A percentile compares a stretch with the other conserved stretches of the same genome.
phyloP scores from a whole-genome alignment of 106 monocot species.

The Ottelia alismoides region DNA sequence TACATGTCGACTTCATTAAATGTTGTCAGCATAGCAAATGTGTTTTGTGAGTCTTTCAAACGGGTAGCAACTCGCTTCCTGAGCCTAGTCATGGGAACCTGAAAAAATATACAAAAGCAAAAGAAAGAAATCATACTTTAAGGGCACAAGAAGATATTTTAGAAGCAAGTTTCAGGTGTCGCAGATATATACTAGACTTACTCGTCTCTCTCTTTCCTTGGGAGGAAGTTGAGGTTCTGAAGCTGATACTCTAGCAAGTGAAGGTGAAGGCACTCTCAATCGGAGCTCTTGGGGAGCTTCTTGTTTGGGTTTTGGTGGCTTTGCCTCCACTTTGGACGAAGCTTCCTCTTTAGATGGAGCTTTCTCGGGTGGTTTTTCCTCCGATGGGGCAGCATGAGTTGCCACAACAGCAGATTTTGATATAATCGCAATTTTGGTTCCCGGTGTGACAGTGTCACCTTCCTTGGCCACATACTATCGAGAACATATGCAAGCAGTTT shows the following conservation, averaged over 20 bases:
- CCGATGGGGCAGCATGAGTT: constrained; percentile 83
- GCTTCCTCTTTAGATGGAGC: too few species aligned
- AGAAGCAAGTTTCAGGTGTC: too few species aligned
- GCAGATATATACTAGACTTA: constrained; percentile 15
- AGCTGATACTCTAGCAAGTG: constrained; percentile 44
- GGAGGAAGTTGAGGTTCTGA: constrained; percentile 95
- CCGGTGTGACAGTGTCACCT: constrained; percentile 95
- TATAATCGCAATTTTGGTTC: constrained; percentile 87
- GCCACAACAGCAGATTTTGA: constrained; percentile 63
- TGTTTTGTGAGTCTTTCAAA: constrained; percentile 98
- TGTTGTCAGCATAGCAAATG: constrained; percentile 92
- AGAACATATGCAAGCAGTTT: constrained; percentile 3
- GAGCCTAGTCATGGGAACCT: constrained; percentile 95
- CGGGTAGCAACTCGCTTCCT: constrained; percentile 81
- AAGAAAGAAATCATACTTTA: too few species aligned
- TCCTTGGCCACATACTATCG: constrained; percentile 70
- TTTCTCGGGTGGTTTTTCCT: constrained; percentile 42
- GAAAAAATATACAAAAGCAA: too few species aligned
- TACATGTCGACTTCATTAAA: constrained; percentile 99
- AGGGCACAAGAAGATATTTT: too few species aligned
- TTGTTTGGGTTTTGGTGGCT: constrained; percentile 24
- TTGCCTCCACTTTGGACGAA: constrained; percentile 12
- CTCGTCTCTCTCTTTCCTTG: constrained; percentile 90
- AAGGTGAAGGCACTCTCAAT: constrained; percentile 36
- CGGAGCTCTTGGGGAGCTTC: constrained; percentile 29